Conservation (phyloP, 2,329 filamentous ascomycete species). For the Fusarium pininemorale region DNA sequence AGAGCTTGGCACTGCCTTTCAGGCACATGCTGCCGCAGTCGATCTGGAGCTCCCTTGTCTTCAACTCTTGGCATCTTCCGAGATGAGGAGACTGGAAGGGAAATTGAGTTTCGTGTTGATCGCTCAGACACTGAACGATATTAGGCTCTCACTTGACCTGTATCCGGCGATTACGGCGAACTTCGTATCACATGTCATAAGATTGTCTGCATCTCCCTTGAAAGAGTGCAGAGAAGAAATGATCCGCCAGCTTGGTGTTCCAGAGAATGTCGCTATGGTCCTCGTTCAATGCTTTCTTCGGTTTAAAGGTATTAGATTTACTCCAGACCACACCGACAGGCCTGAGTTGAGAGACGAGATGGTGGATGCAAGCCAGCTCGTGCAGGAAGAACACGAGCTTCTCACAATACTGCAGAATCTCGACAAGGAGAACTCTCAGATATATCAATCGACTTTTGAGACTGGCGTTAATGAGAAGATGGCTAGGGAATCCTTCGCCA, state of each 20-base stretch:
- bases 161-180: background rate
- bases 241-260: background rate
- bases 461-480: background rate
- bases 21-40: background rate
- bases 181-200: background rate
- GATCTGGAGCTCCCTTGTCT: background rate
- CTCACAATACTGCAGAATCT: accelerated
- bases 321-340: accelerated
- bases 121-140: background rate
- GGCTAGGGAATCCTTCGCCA: background rate
- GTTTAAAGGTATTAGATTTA: background rate
- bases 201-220: background rate
- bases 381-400: accelerated
- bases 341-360: accelerated
- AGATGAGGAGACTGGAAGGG: background rate
- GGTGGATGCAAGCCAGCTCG: background rate
- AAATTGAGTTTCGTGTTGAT: background rate
- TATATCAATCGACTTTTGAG: background rate
- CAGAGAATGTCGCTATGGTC: background rate
- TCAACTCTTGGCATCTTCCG: background rate
- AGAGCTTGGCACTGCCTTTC: constrained; percentile 5
- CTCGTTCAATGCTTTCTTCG: background rate
- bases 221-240: background rate
- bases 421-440: background rate
- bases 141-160: background rate